Conservation (phyloP, 768 basidiomycete genomes). For the Boletus rex-veris region DNA sequence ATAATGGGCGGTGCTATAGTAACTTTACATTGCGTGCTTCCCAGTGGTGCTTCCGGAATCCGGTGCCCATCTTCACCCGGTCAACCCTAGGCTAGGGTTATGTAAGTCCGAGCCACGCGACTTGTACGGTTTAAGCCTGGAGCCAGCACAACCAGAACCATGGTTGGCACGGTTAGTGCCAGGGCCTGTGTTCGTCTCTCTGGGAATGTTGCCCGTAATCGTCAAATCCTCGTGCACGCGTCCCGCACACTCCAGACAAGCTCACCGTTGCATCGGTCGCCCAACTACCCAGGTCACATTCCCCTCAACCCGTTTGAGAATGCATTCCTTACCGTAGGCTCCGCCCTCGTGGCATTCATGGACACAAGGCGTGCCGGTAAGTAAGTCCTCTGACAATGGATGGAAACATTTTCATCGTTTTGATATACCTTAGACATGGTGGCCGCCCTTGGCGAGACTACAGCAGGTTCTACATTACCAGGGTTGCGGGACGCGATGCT, state of each 20-base stretch:
- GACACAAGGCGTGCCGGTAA: slow-evolving; percentile 84
- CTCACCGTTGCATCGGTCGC: slow-evolving; percentile 14
- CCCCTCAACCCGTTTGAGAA: slow-evolving; percentile 82
- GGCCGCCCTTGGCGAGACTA: slow-evolving; percentile 90
- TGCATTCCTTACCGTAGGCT: slow-evolving; percentile 80
- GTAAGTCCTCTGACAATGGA: slow-evolving; percentile 33
- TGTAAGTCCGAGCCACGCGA: too few relatives aligned
- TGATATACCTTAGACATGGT: slow-evolving; percentile 73
- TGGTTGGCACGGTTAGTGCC: neutral
- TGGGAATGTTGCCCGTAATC: neutral
- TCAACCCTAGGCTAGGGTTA: neutral
- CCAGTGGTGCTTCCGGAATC: too few relatives aligned
- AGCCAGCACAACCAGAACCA: neutral
- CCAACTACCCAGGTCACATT: slow-evolving; percentile 76
- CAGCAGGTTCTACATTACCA: slow-evolving; percentile 76
- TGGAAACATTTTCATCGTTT: neutral
- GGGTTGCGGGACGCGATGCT: slow-evolving; percentile 76
- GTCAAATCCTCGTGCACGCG: neutral
- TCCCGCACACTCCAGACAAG: slow-evolving; percentile 16
- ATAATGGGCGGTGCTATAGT: too few relatives aligned
- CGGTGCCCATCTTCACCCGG: too few relatives aligned
- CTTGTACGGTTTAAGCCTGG: too few relatives aligned
- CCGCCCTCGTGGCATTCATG: slow-evolving; percentile 74
- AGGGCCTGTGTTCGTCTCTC: neutral
- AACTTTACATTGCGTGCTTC: too few relatives aligned